Evolutionary conservation across 176 grass and related monocot genomes (phyloP), one percentile per base, ranked within the genome.

Genomic region (Paspalum notatum): DNA sequence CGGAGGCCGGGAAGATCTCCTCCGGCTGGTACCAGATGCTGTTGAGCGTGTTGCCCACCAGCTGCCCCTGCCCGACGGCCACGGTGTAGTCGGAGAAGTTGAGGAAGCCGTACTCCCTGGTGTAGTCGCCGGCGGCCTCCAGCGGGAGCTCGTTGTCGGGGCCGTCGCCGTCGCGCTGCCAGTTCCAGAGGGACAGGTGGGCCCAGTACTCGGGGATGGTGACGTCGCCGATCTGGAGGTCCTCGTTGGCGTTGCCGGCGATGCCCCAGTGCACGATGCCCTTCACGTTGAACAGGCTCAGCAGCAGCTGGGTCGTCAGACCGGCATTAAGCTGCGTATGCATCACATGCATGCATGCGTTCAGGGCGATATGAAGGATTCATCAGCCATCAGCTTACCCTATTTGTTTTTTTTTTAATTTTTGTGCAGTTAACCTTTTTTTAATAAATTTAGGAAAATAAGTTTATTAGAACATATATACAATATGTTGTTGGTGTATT

Each of bases 201-300:
- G 87, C 87, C 91, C 91, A 93, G 18, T 26, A 32, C 68, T 85
- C 73, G 8, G 91, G 78, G 80, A 93, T 90, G 8, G 91, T 83
- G 1, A 90, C 87, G 63, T 93, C 91, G 80, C 91, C 87, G 44
- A 90, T 87, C 68, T 93, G 42, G 12, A 93, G 85, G 24, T 87
- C 87, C 32, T 83, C 67, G 67, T 88, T 59, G 14, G 86, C 86
- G 80, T 88, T 88, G 41, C 86, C 86, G 27, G 86, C 86, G 74
- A 88, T 88, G 73, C 86, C 86, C 87, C 45, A 93, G 79, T 93
- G 87, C 37, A 93, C 81, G 26, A 93, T 80, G 75, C 91, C 91
- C 18, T 85, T 85, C 26, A 93, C 79, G 7, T 50, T 45, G 83
- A 90, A 93, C 37, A 90, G 78, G 74, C 74, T 83, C 56, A 93